A percentile compares a stretch with the other conserved stretches of the same genome.
Conservation (phyloP, 148 eudicot species). For the Chenopodium album region DNA sequence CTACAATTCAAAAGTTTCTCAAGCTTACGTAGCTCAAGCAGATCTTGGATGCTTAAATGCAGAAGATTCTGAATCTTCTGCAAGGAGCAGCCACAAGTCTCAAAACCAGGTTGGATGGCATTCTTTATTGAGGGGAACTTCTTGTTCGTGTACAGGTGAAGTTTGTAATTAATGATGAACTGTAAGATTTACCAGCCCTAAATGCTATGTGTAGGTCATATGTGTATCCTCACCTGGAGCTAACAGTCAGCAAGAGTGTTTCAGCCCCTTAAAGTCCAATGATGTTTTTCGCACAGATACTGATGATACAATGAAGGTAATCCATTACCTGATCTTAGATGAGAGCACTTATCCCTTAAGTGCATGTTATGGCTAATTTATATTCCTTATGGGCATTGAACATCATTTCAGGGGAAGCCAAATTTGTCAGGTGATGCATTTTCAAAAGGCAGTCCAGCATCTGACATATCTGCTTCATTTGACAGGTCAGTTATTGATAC, state of each 20-base stretch:
- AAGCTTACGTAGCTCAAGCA: slow-evolving; percentile 12
- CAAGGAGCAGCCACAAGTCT: slow-evolving; percentile 17
- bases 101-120: neutral
- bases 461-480: slow-evolving; percentile 15
- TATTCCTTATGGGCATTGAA: slow-evolving; percentile 1
- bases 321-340: neutral
- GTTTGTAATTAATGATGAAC: neutral
- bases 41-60: slow-evolving; percentile 6
- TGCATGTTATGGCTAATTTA: neutral
- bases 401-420: slow-evolving; percentile 12
- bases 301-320: neutral
- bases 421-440: slow-evolving; percentile 14
- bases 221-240: slow-evolving; percentile 14
- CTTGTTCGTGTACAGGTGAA: neutral
- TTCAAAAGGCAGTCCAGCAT: slow-evolving; percentile 16
- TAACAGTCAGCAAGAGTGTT: slow-evolving; percentile 3
- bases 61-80: slow-evolving; percentile 19
- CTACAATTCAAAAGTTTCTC: slow-evolving; percentile 22
- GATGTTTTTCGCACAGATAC: neutral
- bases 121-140: neutral
- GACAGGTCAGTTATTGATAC: slow-evolving; percentile 5
- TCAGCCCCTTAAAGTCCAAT: neutral
- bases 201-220: slow-evolving; percentile 5
- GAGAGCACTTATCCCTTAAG: neutral
- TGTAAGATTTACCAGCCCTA: neutral